Conservation (phyloP, 208 protist genomes). For the Acanthamoeba sp. region DNA sequence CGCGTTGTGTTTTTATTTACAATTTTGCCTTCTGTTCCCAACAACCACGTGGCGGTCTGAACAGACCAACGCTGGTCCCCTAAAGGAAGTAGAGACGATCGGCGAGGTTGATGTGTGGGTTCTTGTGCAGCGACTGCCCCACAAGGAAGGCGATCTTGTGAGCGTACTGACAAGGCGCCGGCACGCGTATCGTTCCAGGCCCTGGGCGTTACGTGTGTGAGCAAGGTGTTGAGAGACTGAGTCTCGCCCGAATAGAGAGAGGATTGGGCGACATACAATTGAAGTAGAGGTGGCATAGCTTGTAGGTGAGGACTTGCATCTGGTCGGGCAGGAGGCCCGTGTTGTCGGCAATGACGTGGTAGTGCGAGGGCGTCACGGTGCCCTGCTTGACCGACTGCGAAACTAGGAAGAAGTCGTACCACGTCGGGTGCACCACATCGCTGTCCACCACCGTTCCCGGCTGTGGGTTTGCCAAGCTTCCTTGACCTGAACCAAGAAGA, state of each 20-base stretch:
- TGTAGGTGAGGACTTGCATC: slow-evolving; percentile 79
- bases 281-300: slow-evolving; percentile 80
- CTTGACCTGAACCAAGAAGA: background rate
- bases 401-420: slow-evolving; percentile 84
- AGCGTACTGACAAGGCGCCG: slow-evolving; percentile 80
- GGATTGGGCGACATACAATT: slow-evolving; percentile 66
- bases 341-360: slow-evolving; percentile 77
- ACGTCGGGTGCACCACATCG: slow-evolving; percentile 22
- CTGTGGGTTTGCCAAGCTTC: slow-evolving; percentile 57
- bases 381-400: slow-evolving; percentile 75
- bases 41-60: background rate
- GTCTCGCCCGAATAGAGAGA: background rate
- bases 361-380: slow-evolving; percentile 84
- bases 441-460: slow-evolving; percentile 82
- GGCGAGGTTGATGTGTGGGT: background rate
- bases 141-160: slow-evolving; percentile 83
- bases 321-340: background rate
- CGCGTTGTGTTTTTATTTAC: no score
- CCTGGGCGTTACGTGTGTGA: background rate
- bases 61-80: no score
- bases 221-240: background rate
- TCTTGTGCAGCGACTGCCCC: slow-evolving; percentile 71
- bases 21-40: no score
- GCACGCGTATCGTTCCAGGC: slow-evolving; percentile 77
- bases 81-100: slow-evolving; percentile 36